Conservation (phyloP, 495 filamentous ascomycete genomes). For the Neurospora sp. region DNA sequence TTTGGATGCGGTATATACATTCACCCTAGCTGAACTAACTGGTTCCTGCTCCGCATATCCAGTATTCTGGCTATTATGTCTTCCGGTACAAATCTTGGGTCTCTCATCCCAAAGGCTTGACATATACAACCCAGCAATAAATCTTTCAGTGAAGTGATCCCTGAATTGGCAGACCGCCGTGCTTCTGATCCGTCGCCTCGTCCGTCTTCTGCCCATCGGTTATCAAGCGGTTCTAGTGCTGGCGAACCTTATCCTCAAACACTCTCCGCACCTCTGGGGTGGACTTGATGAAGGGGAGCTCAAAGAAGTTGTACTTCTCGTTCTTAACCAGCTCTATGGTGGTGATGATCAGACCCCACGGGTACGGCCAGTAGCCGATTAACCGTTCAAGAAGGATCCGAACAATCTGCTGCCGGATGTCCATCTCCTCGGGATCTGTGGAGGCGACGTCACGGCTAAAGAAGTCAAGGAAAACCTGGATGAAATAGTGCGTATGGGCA, state of each 20-base stretch:
- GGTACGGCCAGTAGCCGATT: constrained; percentile 84
- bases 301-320: constrained; percentile 79
- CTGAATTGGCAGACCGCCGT: background rate
- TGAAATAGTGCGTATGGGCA: constrained; percentile 87
- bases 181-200: background rate
- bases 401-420: constrained; percentile 82
- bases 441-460: constrained; percentile 59
- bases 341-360: constrained; percentile 91
- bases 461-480: constrained; percentile 73
- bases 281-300: constrained; percentile 82
- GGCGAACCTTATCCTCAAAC: constrained; percentile 3
- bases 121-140: background rate
- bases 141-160: background rate
- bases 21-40: background rate
- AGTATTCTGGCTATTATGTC: background rate
- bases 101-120: background rate
- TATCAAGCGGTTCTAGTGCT: background rate
- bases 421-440: constrained; percentile 65
- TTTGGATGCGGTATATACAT: background rate
- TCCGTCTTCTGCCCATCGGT: background rate
- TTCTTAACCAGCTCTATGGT: constrained; percentile 88
- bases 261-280: constrained; percentile 60
- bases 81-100: background rate
- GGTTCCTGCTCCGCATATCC: background rate
- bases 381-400: constrained; percentile 79